Conservation (phyloP, 805 yeast species). For the Saccharomycopsis sp. region DNA sequence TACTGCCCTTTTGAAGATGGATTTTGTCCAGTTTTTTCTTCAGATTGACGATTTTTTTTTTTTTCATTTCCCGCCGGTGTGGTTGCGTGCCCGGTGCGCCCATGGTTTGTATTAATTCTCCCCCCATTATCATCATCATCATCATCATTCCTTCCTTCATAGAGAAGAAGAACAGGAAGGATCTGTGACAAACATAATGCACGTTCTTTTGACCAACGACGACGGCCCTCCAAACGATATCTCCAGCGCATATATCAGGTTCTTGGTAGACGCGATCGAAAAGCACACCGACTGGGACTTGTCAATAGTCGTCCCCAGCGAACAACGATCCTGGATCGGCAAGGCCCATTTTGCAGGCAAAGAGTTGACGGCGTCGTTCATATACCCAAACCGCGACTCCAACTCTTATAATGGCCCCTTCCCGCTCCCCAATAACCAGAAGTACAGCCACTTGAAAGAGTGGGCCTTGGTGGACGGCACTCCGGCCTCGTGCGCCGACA, state of each 20-base stretch:
- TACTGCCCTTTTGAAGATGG: too few species aligned
- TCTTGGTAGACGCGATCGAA: constrained; percentile 60
- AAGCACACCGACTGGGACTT: constrained; percentile 73
- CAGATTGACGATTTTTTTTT: too few species aligned
- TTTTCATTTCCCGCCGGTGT: too few species aligned
- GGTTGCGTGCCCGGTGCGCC: too few species aligned
- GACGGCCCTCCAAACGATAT: constrained; percentile 86
- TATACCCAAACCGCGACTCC: constrained; percentile 49
- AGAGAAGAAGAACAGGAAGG: too few species aligned
- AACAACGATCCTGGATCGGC: constrained; percentile 92
- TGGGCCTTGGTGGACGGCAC: constrained; percentile 90
- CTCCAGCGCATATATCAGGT: constrained; percentile 78
- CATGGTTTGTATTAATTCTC: background rate
- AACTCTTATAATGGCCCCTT: constrained; percentile 63
- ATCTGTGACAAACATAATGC: too few species aligned
- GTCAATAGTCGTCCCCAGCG: constrained; percentile 71
- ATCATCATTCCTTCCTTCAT: background rate
- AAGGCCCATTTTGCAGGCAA: constrained; percentile 90
- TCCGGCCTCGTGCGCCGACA: constrained; percentile 91
- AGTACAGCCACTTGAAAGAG: constrained; percentile 43
- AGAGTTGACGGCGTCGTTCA: constrained; percentile 48
- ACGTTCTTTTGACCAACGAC: constrained; percentile 70
- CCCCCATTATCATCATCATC: background rate
- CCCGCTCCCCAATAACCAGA: constrained; percentile 36
- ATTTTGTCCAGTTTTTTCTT: too few species aligned